A percentile compares a stretch with the other conserved stretches of the same genome.
phyloP scores from a whole-genome alignment of 805 yeast genomes.

The Pichia manshurica region DNA sequence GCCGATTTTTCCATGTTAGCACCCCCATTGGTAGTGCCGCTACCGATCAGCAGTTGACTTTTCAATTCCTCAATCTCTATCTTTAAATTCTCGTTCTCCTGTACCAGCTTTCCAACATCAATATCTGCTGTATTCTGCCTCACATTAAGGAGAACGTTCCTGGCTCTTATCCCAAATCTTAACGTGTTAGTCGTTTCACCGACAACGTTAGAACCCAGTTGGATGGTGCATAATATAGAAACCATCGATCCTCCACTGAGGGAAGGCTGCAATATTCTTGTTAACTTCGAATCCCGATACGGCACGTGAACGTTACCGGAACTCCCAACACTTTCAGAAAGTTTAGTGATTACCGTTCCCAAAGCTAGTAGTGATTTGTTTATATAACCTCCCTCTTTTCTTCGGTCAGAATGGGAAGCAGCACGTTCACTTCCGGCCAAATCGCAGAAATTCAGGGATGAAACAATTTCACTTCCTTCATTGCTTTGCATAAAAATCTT shows the following conservation, averaged over 20 bases:
- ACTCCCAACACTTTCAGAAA: conserved; percentile 29
- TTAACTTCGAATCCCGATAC: conserved; percentile 87
- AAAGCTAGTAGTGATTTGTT: conserved; percentile 86
- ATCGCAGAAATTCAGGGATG: conserved; percentile 83
- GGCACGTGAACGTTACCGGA: conserved; percentile 58
- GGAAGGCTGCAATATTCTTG: conserved; percentile 87
- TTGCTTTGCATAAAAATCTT: conserved; percentile 38
- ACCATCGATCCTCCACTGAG: conserved; percentile 82
- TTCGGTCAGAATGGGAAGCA: conserved; percentile 64
- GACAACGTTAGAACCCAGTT: conserved; percentile 51
- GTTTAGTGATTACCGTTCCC: conserved; percentile 85
- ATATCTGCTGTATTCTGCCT: conserved; percentile 46
- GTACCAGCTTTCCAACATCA: conserved; percentile 49
- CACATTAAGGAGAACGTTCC: conserved; percentile 70
- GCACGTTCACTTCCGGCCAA: conserved; percentile 96
- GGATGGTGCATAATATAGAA: conserved; percentile 81
- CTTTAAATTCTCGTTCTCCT: conserved; percentile 57
- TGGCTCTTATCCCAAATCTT: conserved; percentile 90
- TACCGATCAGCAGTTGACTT: conserved; percentile 16
- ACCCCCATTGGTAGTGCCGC: not conserved
- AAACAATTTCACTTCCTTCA: conserved; percentile 35
- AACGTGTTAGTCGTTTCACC: conserved; percentile 83
- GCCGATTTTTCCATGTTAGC: not conserved
- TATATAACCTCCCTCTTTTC: conserved; percentile 91
- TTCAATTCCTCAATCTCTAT: conserved; percentile 40